phyloP scores from a whole-genome alignment of 768 basidiomycete genomes.

The Austroboletus eburneus region DNA sequence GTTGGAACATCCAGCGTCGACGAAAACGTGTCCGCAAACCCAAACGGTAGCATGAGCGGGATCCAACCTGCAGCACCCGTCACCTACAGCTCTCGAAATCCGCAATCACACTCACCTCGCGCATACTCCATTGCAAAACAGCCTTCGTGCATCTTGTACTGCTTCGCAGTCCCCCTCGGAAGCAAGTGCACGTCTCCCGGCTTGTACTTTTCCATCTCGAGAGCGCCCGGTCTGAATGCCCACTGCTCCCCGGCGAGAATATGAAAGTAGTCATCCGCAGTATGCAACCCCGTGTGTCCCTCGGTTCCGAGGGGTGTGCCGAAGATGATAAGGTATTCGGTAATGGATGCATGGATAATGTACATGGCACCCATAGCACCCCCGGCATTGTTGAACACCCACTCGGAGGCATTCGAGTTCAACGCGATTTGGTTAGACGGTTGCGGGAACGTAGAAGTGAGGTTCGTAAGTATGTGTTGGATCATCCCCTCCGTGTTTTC shows the following conservation, averaged over 20 bases:
- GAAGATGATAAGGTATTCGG: conserved; percentile 95
- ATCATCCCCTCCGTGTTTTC: conserved; percentile 73
- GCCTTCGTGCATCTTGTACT: conserved; percentile 97
- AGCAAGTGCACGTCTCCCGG: conserved; percentile 85
- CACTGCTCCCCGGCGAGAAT: conserved; percentile 94
- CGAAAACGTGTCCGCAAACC: conserved; percentile 76
- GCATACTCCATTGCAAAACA: conserved; percentile 97
- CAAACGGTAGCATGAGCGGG: conserved; percentile 93
- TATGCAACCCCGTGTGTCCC: conserved; percentile 91
- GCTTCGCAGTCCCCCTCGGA: conserved; percentile 80
- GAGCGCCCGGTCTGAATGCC: conserved; percentile 78
- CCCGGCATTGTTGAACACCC: conserved; percentile 97
- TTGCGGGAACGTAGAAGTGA: conserved; percentile 67
- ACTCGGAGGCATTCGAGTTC: conserved; percentile 62
- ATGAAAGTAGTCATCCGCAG: conserved; percentile 97
- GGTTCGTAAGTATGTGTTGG: conserved; percentile 74
- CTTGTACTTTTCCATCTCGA: conserved; percentile 82
- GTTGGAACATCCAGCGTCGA: conserved; percentile 89
- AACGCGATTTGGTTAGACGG: conserved; percentile 48
- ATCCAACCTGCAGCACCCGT: conserved; percentile 91
- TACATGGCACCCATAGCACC: conserved; percentile 99
- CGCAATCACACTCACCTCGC: conserved; percentile 52
- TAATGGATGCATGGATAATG: conserved; percentile 93
- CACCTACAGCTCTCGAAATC: background rate
- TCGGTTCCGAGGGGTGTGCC: conserved; percentile 97